Evolutionary conservation across 1,284 basidiomycete species (phyloP), one percentile per base, ranked within the genome.

Genomic region (Tylopilus sp.): DNA sequence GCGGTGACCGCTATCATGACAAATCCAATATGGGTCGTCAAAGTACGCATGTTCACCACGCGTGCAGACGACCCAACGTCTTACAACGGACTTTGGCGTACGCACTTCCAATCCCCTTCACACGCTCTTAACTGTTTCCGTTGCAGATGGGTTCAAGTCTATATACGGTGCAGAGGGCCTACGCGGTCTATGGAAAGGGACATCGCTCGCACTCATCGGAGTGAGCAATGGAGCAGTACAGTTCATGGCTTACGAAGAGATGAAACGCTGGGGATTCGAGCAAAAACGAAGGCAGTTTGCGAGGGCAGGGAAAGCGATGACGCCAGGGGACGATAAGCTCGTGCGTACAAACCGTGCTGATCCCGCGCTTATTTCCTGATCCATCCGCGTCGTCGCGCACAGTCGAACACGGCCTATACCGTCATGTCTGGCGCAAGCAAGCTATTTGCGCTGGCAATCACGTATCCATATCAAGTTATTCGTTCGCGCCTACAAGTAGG

Each of bases 1-100:
- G 90, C 94, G 7, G 84, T 87, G 28, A 97, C 95, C 2, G 94
- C 96, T 0, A 76, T 98, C 54, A 79, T 97, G 67, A 99, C 97
- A 8, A 99, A 99, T 69, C 97, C 97, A 0, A 85, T 99, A 59
- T 99, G 96, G 96, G 92, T 99, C 11, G 89, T 99, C 53, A 93
- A 97, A 73, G 96, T 97, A 7, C 83, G 96, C 52, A 96, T 99
- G 84, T 99, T 98, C 63, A 94, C 94, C 2, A 91, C 92, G 0
- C 74, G 72, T 6, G 67, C 78, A 21, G 76, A 79, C 49, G 79
- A 84, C 50, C 79, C 86, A 28, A 71, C 68, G 6, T 81, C 89
- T 1, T 95, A 96, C 67, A 77, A 79, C n/a, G 82, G 86, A 4
- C 73, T 95, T 46, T 84, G 82, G 77, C 74, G 92, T 93, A 56